These are phyloP conservation scores for Taphrina betulina DNA, from an alignment of 1,139 yeast genomes.

Conservation along the genomic window DNA sequence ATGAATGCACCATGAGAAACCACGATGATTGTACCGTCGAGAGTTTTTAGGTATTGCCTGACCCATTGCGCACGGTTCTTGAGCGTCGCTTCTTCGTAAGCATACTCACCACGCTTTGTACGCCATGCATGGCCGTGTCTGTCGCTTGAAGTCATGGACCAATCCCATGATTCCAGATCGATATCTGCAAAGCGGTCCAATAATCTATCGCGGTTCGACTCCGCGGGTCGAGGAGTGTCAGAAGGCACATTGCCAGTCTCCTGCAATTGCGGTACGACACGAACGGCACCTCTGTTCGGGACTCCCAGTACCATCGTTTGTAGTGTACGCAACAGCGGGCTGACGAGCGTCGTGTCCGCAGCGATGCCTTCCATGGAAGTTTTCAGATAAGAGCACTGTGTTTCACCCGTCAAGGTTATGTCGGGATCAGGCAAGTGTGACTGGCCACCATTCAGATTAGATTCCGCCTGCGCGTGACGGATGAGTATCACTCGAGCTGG, in stretches of 20 bases:
- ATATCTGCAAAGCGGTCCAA: background rate
- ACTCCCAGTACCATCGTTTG: background rate
- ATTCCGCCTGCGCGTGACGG: slow-evolving; percentile 14
- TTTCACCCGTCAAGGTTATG: slow-evolving; percentile 1
- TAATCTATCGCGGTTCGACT: background rate
- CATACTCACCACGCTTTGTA: background rate
- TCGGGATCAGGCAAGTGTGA: slow-evolving; percentile 4
- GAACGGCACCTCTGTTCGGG: background rate
- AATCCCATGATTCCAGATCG: background rate
- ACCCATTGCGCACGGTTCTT: background rate
- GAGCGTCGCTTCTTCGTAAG: background rate
- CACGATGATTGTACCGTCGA: background rate
- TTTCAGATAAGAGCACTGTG: background rate
- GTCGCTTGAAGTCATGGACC: background rate
- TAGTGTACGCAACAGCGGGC: slow-evolving; percentile 5
- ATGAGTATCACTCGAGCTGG: slow-evolving; percentile 1
- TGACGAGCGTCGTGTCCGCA: background rate
- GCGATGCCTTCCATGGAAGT: background rate
- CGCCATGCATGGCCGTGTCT: background rate
- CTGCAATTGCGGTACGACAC: slow-evolving; percentile 9
- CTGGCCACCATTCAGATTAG: slow-evolving; percentile 8
- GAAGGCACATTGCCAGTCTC: slow-evolving; percentile 13
- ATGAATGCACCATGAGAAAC: slow-evolving; percentile 10
- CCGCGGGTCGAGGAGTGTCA: background rate
- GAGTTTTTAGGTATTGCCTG: background rate